These are phyloP conservation scores for Plenodomus biglobosus DNA, from an alignment of 2,329 filamentous ascomycete genomes.

Conservation along the genomic window DNA sequence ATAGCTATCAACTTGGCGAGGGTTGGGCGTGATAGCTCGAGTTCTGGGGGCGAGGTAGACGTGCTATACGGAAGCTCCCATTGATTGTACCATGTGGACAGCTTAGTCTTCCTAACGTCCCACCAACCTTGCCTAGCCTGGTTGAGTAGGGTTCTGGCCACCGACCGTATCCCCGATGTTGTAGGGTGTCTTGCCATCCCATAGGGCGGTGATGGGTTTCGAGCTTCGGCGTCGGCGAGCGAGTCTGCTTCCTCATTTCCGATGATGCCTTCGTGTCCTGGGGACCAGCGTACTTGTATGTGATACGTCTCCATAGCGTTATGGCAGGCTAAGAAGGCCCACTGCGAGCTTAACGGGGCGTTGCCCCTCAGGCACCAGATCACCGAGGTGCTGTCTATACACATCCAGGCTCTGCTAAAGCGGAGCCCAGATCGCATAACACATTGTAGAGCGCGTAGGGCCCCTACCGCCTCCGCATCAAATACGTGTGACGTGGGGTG, in stretches of 20 bases:
- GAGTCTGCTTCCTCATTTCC: background rate
- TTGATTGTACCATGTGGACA: constrained; percentile 3
- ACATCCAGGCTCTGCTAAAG: constrained; percentile 3
- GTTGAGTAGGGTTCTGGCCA: background rate
- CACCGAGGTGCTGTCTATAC: constrained; percentile 9
- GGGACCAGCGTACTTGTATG: constrained; percentile 1
- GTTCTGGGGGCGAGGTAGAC: background rate
- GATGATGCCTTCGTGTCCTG: constrained; percentile 1
- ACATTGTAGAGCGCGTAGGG: constrained; percentile 2
- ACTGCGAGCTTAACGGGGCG: constrained; percentile 2
- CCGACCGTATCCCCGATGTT: background rate
- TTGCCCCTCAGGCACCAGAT: constrained; percentile 6
- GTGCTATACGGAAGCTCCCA: constrained; percentile 2
- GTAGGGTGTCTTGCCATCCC: background rate
- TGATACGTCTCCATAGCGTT: constrained; percentile 1
- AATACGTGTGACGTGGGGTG: constrained; percentile 2
- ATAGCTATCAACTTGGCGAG: constrained; percentile 5
- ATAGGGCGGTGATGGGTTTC: background rate
- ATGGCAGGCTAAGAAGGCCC: constrained; percentile 7
- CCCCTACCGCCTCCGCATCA: constrained; percentile 5
- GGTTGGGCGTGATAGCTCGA: constrained; percentile 2
- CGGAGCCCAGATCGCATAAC: background rate
- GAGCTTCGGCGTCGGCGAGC: constrained; percentile 1
- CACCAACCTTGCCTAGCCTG: background rate
- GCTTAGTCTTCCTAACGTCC: constrained; percentile 2